phyloP scores from a whole-genome alignment of 306 rosid species.

The Malus orientalis region DNA sequence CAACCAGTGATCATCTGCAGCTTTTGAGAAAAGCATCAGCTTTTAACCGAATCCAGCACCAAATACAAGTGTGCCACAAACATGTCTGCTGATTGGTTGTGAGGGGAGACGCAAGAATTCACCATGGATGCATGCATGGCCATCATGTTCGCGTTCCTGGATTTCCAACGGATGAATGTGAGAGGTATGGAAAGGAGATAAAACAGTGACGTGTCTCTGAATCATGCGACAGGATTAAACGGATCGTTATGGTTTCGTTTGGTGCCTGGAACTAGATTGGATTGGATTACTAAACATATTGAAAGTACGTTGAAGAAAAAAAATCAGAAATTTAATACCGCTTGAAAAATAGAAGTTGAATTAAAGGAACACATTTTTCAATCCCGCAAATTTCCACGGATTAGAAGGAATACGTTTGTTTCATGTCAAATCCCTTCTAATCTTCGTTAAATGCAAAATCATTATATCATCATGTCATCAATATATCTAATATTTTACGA shows the following conservation, averaged over 20 bases:
- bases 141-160: neutral
- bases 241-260: neutral
- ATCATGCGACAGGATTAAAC: too few species aligned
- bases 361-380: too few species aligned
- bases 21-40: neutral
- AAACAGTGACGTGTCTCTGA: neutral
- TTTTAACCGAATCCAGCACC: neutral
- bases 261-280: neutral
- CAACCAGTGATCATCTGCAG: neutral
- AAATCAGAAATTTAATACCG: too few species aligned
- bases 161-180: neutral
- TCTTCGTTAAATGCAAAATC: neutral
- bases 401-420: too few species aligned
- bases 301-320: too few species aligned
- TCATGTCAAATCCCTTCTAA: too few species aligned
- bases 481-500: too few species aligned
- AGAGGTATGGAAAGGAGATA: neutral
- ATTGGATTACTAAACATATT: too few species aligned
- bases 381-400: too few species aligned
- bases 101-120: neutral
- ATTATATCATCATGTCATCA: too few species aligned
- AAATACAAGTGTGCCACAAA: constrained; percentile 10
- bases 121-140: constrained; percentile 2
- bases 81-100: neutral
- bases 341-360: too few species aligned